phyloP scores from a whole-genome alignment of 805 yeast genomes.

The Saccharomycopsis sp. region DNA sequence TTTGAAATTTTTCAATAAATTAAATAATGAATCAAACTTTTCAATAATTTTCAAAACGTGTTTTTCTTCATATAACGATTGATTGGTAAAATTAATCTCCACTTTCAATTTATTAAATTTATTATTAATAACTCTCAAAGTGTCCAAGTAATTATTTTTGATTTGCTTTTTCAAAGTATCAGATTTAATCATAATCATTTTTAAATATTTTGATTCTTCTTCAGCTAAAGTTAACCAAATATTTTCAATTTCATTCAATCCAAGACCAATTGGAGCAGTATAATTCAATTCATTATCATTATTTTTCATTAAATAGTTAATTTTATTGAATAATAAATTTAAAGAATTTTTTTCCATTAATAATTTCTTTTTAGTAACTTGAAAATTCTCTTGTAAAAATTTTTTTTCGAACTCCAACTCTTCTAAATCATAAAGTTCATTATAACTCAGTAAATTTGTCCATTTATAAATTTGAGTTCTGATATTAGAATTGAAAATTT shows the following conservation, averaged over 20 bases:
- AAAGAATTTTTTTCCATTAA: conserved; percentile 5
- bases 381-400: conserved; percentile 4
- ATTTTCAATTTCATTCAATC: conserved; percentile 1
- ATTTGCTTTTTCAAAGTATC: conserved; percentile 6
- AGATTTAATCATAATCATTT: conserved; percentile 3
- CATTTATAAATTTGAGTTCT: conserved; percentile 14
- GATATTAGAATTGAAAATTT: conserved; percentile 6
- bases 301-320: conserved; percentile 1
- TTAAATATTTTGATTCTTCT: conserved; percentile 7
- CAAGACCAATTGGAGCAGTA: background rate
- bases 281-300: conserved; percentile 2
- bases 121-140: conserved; percentile 9
- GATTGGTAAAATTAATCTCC: too few relatives aligned
- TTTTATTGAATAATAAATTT: conserved; percentile 1
- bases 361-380: conserved; percentile 2
- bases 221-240: conserved; percentile 5
- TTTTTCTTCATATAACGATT: too few relatives aligned
- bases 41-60: background rate
- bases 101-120: background rate
- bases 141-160: conserved; percentile 9
- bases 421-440: conserved; percentile 10
- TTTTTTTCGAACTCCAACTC: conserved; percentile 8
- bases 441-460: conserved; percentile 9
- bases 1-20: background rate
- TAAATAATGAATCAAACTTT: background rate